Evolutionary conservation across 2,329 filamentous ascomycete species (phyloP).

Genomic region (Phialemonium atrogriseum): DNA sequence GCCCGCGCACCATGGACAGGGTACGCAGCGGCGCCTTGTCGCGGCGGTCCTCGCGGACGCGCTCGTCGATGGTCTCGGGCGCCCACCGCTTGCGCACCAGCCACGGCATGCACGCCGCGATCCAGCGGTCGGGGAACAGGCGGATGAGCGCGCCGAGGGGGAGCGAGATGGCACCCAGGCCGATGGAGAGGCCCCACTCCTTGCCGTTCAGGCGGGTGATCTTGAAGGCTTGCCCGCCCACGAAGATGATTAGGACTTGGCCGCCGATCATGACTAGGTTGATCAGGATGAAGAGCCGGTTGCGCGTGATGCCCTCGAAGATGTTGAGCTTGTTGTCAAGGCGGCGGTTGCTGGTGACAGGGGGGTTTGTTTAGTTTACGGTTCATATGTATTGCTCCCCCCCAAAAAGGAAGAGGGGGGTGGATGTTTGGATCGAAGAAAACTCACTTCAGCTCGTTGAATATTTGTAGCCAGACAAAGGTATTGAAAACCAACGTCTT

Average conservation of each 20-base stretch:
- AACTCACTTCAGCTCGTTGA: constrained; percentile 67
- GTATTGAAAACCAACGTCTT: constrained; percentile 71
- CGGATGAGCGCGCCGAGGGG: constrained; percentile 67
- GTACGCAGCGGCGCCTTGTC: constrained; percentile 12
- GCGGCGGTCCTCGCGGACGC: constrained; percentile 4
- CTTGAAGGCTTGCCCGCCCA: constrained; percentile 69
- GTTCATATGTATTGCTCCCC: too few species aligned
- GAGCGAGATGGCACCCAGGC: constrained; percentile 67
- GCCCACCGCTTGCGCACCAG: constrained; percentile 12
- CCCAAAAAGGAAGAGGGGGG: too few species aligned
- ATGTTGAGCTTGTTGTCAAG: constrained; percentile 86
- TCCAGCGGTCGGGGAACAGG: constrained; percentile 58
- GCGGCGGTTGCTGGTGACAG: constrained; percentile 53
- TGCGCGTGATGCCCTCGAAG: constrained; percentile 70
- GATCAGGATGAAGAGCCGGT: constrained; percentile 76
- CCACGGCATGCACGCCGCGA: constrained; percentile 12
- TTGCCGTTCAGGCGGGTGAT: constrained; percentile 53
- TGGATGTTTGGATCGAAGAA: too few species aligned
- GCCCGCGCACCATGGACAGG: constrained; percentile 16
- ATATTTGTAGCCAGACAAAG: constrained; percentile 83
- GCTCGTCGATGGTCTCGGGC: constrained; percentile 7
- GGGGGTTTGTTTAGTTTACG: constrained; percentile 15
- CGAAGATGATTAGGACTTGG: constrained; percentile 77
- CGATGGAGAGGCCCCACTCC: constrained; percentile 78
- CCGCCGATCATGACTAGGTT: constrained; percentile 75